Evolutionary conservation across 1,284 basidiomycete genomes (phyloP).

Genomic region (Trichosporon asahii): DNA sequence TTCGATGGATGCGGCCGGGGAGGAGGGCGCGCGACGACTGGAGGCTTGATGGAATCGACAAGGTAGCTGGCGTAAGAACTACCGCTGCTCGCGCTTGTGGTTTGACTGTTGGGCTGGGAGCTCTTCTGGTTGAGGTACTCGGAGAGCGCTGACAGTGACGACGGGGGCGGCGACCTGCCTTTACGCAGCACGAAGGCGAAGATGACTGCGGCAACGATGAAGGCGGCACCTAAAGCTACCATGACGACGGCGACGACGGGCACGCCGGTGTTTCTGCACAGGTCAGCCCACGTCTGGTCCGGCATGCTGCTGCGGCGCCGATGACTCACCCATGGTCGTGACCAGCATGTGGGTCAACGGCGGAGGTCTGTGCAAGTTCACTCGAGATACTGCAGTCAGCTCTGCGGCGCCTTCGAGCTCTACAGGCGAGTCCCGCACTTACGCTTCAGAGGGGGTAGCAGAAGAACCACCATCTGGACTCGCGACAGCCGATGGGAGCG

Average conservation of each 20-base stretch:
- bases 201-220: constrained; percentile 10
- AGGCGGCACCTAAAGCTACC: constrained; percentile 22
- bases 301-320: not conserved
- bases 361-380: constrained; percentile 2
- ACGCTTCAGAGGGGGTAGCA: not conserved
- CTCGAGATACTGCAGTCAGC: not conserved
- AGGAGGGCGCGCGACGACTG: not conserved
- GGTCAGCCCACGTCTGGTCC: not conserved
- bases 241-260: constrained; percentile 18
- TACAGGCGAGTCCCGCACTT: not conserved
- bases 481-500: not conserved
- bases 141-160: not conserved
- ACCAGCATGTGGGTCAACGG: not conserved
- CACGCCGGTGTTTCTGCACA: not conserved
- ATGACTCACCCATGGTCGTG: constrained; percentile 5
- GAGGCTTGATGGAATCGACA: not conserved
- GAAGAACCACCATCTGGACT: not conserved
- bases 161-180: not conserved
- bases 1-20: not conserved
- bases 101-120: not conserved
- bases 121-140: not conserved
- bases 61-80: constrained; percentile 8
- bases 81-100: not conserved
- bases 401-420: not conserved
- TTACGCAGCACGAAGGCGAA: constrained; percentile 18